phyloP scores from a whole-genome alignment of 257 asterid species.

The Gentiana macrophylla region DNA sequence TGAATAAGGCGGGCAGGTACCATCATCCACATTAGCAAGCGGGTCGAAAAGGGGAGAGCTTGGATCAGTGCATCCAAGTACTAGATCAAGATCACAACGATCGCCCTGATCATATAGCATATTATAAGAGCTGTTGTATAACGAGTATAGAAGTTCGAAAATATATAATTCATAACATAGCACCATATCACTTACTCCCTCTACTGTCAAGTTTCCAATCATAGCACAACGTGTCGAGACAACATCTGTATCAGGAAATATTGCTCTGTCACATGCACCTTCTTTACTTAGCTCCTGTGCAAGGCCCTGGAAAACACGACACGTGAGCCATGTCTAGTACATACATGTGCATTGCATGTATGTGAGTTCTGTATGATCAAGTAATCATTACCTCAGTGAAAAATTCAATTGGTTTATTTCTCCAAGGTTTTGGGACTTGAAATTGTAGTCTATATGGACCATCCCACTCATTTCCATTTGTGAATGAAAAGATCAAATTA shows the following conservation, averaged over 20 bases:
- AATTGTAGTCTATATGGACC: slow-evolving; percentile 79
- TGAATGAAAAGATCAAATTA: slow-evolving; percentile 78
- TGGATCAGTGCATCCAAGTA: slow-evolving; percentile 72
- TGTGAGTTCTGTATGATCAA: too few relatives aligned
- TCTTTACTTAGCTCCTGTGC: slow-evolving; percentile 65
- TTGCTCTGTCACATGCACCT: slow-evolving; percentile 78
- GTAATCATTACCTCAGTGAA: slow-evolving; percentile 41
- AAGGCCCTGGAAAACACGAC: slow-evolving; percentile 41
- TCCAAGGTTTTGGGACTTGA: slow-evolving; percentile 72
- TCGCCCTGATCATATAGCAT: slow-evolving; percentile 46
- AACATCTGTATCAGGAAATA: slow-evolving; percentile 57
- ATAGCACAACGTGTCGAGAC: slow-evolving; percentile 58
- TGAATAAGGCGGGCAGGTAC: slow-evolving; percentile 74
- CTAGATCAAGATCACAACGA: slow-evolving; percentile 69
- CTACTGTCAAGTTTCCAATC: slow-evolving; percentile 51
- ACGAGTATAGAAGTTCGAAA: too few relatives aligned
- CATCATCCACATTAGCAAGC: slow-evolving; percentile 72
- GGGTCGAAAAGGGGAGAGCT: slow-evolving; percentile 53
- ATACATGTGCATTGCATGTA: too few relatives aligned
- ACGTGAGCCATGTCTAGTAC: background rate
- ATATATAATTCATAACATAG: too few relatives aligned
- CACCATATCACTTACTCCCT: slow-evolving; percentile 54
- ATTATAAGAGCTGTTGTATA: too few relatives aligned
- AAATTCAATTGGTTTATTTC: slow-evolving; percentile 48
- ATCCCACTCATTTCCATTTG: slow-evolving; percentile 79